Percentiles rank a stretch among this genome's conserved stretches.
phyloP scores from a whole-genome alignment of 306 rosid species.

The Senna siamea region DNA sequence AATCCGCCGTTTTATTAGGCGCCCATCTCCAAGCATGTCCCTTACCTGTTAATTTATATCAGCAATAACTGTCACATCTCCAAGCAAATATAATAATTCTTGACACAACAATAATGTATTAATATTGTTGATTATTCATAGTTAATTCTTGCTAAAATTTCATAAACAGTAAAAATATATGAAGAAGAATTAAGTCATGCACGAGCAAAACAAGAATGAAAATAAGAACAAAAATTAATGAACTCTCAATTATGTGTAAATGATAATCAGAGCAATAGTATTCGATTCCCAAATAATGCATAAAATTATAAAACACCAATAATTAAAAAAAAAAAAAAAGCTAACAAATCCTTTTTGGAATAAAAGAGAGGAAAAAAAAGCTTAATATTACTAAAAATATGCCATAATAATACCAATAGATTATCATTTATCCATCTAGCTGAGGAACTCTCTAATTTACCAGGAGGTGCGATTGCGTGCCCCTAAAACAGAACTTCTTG shows the following conservation, averaged over 20 bases:
- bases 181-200: not conserved
- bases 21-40: conserved; percentile 98
- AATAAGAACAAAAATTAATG: not conserved
- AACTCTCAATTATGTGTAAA: not conserved
- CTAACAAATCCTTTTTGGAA: too few species aligned
- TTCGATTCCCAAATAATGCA: conserved; percentile 8
- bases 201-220: conserved; percentile 1
- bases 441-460: not conserved
- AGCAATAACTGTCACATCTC: conserved; percentile 33
- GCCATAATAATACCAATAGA: not conserved
- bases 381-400: not conserved
- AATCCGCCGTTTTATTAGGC: conserved; percentile 86
- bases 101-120: conserved; percentile 20
- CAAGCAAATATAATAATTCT: conserved; percentile 8
- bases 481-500: conserved; percentile 8
- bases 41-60: conserved; percentile 68
- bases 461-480: conserved; percentile 20
- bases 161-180: not conserved
- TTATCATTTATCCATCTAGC: conserved; percentile 24
- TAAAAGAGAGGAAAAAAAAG: too few species aligned
- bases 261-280: not conserved
- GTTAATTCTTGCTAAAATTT: not conserved
- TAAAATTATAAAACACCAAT: not conserved
- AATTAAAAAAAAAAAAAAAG: not conserved
- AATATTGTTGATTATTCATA: conserved; percentile 2